Evolutionary conservation across 495 filamentous ascomycete species (phyloP).

Genomic region (Lasiosphaeris hirsuta): DNA sequence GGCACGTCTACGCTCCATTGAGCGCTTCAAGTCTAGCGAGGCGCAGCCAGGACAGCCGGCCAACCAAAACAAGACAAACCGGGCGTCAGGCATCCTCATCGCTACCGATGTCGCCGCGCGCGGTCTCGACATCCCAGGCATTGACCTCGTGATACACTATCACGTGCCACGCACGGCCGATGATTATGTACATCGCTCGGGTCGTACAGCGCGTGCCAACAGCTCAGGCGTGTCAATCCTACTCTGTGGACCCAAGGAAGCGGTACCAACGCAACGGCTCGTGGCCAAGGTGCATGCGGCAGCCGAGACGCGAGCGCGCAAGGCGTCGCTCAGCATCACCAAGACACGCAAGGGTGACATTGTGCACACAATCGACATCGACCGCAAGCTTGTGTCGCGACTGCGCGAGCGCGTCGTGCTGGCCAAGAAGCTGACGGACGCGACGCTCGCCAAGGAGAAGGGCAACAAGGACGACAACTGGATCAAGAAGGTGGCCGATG

Average conservation of each 20-base stretch:
- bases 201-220: constrained; percentile 84
- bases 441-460: constrained; percentile 80
- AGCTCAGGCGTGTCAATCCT: constrained; percentile 75
- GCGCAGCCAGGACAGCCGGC: constrained; percentile 17
- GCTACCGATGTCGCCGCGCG: constrained; percentile 97
- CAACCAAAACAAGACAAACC: constrained; percentile 15
- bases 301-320: constrained; percentile 31
- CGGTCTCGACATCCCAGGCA: constrained; percentile 86
- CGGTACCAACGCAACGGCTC: constrained; percentile 74
- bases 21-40: constrained; percentile 74
- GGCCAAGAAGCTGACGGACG: constrained; percentile 81
- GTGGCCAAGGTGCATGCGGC: constrained; percentile 78
- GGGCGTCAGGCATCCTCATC: constrained; percentile 67
- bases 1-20: constrained; percentile 87
- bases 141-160: constrained; percentile 88
- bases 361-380: constrained; percentile 68
- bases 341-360: constrained; percentile 5
- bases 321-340: constrained; percentile 59
- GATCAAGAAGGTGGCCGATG: constrained; percentile 80
- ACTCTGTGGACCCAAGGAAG: constrained; percentile 89
- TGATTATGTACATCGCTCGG: constrained; percentile 92
- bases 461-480: constrained; percentile 78
- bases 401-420: constrained; percentile 71
- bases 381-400: constrained; percentile 71
- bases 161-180: constrained; percentile 91